These are phyloP conservation scores for Tylopilus plumbeoviolaceoides DNA, from an alignment of 768 basidiomycete genomes.

Conservation along the genomic window DNA sequence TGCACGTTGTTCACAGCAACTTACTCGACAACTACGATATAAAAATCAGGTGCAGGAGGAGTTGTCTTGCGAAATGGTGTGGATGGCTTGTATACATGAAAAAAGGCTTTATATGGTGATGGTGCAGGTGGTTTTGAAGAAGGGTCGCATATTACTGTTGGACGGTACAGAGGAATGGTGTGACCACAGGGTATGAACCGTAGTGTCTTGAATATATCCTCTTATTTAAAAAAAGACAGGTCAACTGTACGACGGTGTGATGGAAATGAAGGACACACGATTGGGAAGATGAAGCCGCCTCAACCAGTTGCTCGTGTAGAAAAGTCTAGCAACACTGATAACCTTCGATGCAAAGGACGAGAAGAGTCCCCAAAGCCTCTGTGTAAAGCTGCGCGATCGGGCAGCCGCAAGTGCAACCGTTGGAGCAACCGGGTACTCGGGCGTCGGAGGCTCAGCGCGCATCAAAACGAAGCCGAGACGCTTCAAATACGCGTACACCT, in stretches of 20 bases:
- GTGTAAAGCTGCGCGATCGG: too few relatives aligned
- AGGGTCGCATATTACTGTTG: slow-evolving; percentile 4
- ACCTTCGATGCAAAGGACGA: slow-evolving; percentile 6
- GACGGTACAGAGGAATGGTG: slow-evolving; percentile 36
- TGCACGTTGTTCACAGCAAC: slow-evolving; percentile 22
- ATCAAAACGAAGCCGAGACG: too few relatives aligned
- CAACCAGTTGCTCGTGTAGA: slow-evolving; percentile 54
- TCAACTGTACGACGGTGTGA: neutral
- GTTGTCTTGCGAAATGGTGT: slow-evolving; percentile 77
- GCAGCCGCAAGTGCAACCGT: too few relatives aligned
- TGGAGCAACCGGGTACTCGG: too few relatives aligned
- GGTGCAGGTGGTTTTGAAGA: neutral
- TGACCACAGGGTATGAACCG: slow-evolving; percentile 73
- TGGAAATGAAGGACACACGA: slow-evolving; percentile 34
- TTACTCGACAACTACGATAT: slow-evolving; percentile 82
- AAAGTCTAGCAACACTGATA: slow-evolving; percentile 2
- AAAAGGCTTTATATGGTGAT: slow-evolving; percentile 70
- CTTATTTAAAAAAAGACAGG: too few relatives aligned
- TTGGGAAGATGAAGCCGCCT: too few relatives aligned
- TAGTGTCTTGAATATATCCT: too few relatives aligned
- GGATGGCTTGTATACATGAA: slow-evolving; percentile 86
- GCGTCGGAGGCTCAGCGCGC: too few relatives aligned
- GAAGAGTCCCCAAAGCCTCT: too few relatives aligned
- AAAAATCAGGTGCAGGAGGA: slow-evolving; percentile 80
- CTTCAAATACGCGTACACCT: slow-evolving; percentile 93